Evolutionary conservation across 441 rosid genomes (phyloP), one percentile per base, ranked within the genome.

Genomic region (Geranium incanum): DNA sequence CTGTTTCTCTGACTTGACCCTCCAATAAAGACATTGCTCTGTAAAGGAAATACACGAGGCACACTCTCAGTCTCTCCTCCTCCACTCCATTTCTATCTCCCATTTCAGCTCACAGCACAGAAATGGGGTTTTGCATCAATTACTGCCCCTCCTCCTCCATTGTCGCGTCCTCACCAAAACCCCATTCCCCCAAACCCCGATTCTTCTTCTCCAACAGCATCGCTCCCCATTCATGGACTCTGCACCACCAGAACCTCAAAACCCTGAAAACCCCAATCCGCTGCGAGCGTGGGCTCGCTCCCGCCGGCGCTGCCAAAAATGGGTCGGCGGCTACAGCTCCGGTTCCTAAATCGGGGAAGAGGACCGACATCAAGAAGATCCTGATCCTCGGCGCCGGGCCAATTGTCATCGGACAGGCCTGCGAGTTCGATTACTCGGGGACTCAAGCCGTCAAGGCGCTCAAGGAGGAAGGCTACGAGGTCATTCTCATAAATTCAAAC

Each of bases 351-450:
- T 0, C 16, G 62, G 62, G 62, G 18, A 55, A 55, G 62, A 55
- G 21, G 21, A 55, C 62, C 3, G 62, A 55, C 5, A 55, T 55
- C 6, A 55, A 55, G 62, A 55, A 55, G 62, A 55, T 55, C 16
- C 62, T 55, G 62, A 55, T 55, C 15, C 62, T 55, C 62, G 62
- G 62, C 4, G 62, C 62, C 1, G 62, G 62, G 0, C 62, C 62
- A 2, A 55, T 55, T 19, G 62, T 55, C 62, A 55, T 55, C 21
- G 62, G 62, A 0, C 62, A 55, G 16, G 62, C 62, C 62, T 55
- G 62, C 62, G 62, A 55, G 21, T 55, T 55, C 62, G 62, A 55
- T 55, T 55, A 55, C 62, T 55, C 62, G 5, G 62, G 62, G 62
- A 55, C 62, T 6, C 62, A 55, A 55, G 62, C 62, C 1, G 62